Evolutionary conservation across 176 grass and related monocot genomes (phyloP), one percentile per base, ranked within the genome.

Genomic region (Thalia dealbata): DNA sequence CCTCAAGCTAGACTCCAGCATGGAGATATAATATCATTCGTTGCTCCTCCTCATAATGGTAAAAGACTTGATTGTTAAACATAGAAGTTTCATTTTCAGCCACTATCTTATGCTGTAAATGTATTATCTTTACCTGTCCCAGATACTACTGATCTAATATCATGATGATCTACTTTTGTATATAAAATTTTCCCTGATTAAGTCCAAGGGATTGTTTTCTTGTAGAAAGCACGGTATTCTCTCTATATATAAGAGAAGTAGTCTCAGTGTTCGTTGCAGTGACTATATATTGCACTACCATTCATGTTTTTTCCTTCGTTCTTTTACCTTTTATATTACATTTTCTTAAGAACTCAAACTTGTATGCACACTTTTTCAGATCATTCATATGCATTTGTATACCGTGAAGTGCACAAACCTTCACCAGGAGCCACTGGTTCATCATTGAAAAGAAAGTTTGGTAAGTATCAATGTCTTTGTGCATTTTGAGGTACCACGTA

Each of bases 311-410:
- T 38, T 15, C 24, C 14, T 42, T 35, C 38, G 15, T 63, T 27
- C 3, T 71, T 3, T 24, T 26, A 50, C 3, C 44, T 25, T 23
- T 42, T 69, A 44, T 48, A 48, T 21, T 52, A 16, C 51, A 21
- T 28, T 51, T 51, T 51, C 38, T 5, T 11, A 45, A 10, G 1
- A 44, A 44, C 44, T 12, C 19, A 22, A 72, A 29, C 27, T 52
- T 73, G 15, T 26, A 51, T 83, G 16, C 71, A 78, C 19, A 27
- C 73, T 16, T 71, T 76, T 91, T 74, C 81, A 99, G 95, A 86
- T 70, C 25, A 65, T 42, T 91, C 87, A 14, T 99, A 91, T 83
- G 88, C 87, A 75, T 99, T 88, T 93, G 95, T 99, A 62, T 93
- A 93, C 72, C 83, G 87, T 7, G 87, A 93, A 83, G 83, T 99